A percentile compares a stretch with the other conserved stretches of the same genome.
Conservation (phyloP, 345 rosid species). For the Passiflora organensis region DNA sequence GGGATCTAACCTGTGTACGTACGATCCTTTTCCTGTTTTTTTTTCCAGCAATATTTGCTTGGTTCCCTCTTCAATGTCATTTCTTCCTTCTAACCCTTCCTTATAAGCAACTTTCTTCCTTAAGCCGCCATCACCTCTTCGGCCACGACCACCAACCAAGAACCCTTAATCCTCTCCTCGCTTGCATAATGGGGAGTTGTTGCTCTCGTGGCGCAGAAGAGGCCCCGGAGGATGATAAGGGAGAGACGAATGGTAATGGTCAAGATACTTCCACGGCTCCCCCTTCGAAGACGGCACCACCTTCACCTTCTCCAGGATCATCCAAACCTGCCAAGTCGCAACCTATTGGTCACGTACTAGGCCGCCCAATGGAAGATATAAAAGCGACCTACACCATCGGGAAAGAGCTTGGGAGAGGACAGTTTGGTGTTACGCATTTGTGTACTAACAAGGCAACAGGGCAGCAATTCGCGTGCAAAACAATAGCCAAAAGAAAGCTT, state of each 20-base stretch:
- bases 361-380: conserved; percentile 88
- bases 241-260: conserved; percentile 9
- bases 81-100: background rate
- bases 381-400: conserved; percentile 63
- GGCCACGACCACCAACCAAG: too few relatives aligned
- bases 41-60: background rate
- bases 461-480: conserved; percentile 81
- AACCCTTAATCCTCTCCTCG: conserved; percentile 3
- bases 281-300: conserved; percentile 14
- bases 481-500: conserved; percentile 80
- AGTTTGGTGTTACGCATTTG: conserved; percentile 81
- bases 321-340: conserved; percentile 33
- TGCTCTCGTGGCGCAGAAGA: conserved; percentile 50
- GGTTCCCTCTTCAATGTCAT: background rate
- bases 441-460: conserved; percentile 71
- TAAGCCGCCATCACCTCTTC: too few relatives aligned
- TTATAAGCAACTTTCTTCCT: too few relatives aligned
- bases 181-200: conserved; percentile 59
- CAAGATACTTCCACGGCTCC: conserved; percentile 16
- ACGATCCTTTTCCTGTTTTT: background rate
- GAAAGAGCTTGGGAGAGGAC: conserved; percentile 87
- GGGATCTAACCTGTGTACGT: conserved; percentile 21
- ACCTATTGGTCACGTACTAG: conserved; percentile 66
- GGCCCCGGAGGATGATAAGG: conserved; percentile 24
- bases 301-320: conserved; percentile 19